Conservation (phyloP, 345 rosid genomes). For the Trapa incisa region DNA sequence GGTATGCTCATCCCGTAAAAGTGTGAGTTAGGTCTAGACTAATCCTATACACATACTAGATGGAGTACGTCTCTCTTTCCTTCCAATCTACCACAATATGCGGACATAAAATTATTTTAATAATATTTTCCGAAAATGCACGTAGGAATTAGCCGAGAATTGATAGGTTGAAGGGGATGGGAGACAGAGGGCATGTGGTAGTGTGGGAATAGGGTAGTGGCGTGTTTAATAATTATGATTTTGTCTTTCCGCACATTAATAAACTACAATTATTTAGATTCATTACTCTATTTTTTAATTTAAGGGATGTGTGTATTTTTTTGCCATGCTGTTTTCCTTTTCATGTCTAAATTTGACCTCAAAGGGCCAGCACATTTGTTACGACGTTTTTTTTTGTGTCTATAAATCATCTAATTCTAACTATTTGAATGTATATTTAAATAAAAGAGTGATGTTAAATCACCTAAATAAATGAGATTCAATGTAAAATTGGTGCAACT, state of each 20-base stretch:
- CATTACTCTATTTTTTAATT: not conserved
- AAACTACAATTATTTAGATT: conserved; percentile 8
- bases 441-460: not conserved
- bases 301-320: too few species aligned
- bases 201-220: conserved; percentile 6
- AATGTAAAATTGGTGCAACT: too few species aligned
- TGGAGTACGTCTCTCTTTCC: too few species aligned
- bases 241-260: conserved; percentile 24
- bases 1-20: too few species aligned
- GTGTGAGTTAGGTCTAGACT: too few species aligned
- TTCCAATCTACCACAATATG: too few species aligned
- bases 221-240: conserved; percentile 31
- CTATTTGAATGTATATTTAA: not conserved
- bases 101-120: too few species aligned
- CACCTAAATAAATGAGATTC: too few species aligned
- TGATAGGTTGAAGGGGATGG: not conserved
- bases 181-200: conserved; percentile 25
- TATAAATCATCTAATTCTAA: not conserved
- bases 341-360: not conserved
- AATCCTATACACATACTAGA: too few species aligned
- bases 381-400: not conserved
- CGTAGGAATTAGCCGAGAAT: not conserved
- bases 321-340: too few species aligned
- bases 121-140: not conserved
- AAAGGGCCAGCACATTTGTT: not conserved